Evolutionary conservation across 208 protist species (phyloP).

Genomic region (Trypanosoma mega): DNA sequence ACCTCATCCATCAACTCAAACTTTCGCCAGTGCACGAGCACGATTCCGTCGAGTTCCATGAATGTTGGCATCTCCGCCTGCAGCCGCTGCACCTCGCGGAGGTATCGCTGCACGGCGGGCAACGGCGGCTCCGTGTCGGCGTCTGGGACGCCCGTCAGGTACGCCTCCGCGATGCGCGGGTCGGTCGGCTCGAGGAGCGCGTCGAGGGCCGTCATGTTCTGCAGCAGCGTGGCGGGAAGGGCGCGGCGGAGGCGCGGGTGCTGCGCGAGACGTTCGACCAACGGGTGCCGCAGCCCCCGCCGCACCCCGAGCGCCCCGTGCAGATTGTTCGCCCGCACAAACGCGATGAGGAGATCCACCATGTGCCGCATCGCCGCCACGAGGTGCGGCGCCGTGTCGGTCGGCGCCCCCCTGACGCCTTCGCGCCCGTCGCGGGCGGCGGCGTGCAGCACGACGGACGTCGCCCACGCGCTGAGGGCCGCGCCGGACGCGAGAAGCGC

Average conservation of each 20-base stretch:
- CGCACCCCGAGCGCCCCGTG: conserved; percentile 46
- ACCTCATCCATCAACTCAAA: conserved; percentile 46
- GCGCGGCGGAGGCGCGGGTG: conserved; percentile 15
- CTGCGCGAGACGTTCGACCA: conserved; percentile 29
- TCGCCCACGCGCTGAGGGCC: conserved; percentile 38
- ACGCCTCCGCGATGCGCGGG: conserved; percentile 24
- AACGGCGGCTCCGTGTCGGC: conserved; percentile 41
- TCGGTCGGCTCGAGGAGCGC: conserved; percentile 24
- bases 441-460: conserved; percentile 45
- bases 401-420: neutral
- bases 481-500: conserved; percentile 40
- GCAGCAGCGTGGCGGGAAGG: conserved; percentile 20
- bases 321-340: conserved; percentile 60
- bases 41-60: conserved; percentile 24
- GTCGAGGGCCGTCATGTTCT: conserved; percentile 31
- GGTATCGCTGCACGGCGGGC: conserved; percentile 40
- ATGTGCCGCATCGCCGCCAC: conserved; percentile 10
- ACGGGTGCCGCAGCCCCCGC: conserved; percentile 41
- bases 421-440: conserved; percentile 5
- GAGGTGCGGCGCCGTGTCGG: too few relatives aligned
- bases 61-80: conserved; percentile 36
- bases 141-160: conserved; percentile 44
- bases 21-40: conserved; percentile 60
- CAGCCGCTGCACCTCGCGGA: conserved; percentile 39
- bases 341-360: conserved; percentile 49